Conservation (phyloP, 371 early-diverging fungal species). For the Phascolomyces articulosus region DNA sequence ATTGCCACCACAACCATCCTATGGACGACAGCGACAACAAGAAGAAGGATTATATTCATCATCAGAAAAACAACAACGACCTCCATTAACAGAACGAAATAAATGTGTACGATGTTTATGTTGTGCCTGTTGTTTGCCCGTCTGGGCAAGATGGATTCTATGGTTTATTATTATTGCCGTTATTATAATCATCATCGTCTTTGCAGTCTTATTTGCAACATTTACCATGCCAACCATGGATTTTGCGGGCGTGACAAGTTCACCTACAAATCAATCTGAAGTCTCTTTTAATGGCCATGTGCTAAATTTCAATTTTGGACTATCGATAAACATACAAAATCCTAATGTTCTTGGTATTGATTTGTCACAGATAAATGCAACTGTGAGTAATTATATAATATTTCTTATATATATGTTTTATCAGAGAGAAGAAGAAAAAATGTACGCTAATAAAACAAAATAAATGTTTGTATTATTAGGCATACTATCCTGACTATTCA, state of each 20-base stretch:
- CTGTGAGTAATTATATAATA: slow-evolving; percentile 31
- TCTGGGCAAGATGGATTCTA: slow-evolving; percentile 24
- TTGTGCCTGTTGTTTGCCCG: slow-evolving; percentile 30
- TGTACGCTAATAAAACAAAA: too few relatives aligned
- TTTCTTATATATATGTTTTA: background rate
- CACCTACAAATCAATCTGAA: slow-evolving; percentile 10
- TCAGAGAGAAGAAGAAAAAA: too few relatives aligned
- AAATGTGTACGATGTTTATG: slow-evolving; percentile 24
- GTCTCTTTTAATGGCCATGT: slow-evolving; percentile 16
- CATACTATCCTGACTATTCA: slow-evolving; percentile 32
- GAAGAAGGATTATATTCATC: background rate
- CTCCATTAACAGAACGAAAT: slow-evolving; percentile 20
- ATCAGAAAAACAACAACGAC: background rate
- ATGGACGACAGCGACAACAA: background rate
- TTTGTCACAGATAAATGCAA: slow-evolving; percentile 41
- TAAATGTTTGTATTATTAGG: slow-evolving; percentile 22
- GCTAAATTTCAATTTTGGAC: slow-evolving; percentile 21
- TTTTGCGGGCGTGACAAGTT: slow-evolving; percentile 15
- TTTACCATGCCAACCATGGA: slow-evolving; percentile 30
- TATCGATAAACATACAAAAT: slow-evolving; percentile 37
- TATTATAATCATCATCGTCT: slow-evolving; percentile 26
- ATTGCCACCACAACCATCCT: background rate
- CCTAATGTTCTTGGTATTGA: slow-evolving; percentile 48
- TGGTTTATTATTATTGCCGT: slow-evolving; percentile 32
- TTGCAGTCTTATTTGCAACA: slow-evolving; percentile 25